Base-by-base conservation (phyloP, 2,329 filamentous ascomycete species). In the Teratosphaeria destructans region DNA sequence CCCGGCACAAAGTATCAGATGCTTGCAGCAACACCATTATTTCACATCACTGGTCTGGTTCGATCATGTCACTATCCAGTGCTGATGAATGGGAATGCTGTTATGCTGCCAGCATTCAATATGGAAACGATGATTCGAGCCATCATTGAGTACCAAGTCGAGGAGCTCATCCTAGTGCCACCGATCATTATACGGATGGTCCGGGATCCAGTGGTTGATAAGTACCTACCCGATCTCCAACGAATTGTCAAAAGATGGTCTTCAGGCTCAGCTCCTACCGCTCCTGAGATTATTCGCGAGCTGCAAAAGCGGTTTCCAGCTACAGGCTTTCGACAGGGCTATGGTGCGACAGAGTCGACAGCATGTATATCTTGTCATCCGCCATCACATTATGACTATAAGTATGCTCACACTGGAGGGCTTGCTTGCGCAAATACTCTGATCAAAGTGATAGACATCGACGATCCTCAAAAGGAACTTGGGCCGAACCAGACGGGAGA, bases 291-390 rank as follows among this genome's bases (percentile, higher is more conserved):
- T 58, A 76, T 86, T 23, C 75, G 79, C 19, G 74, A 79, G 43
- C 72, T 87, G 8, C 72, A 81, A 53, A 72, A 75, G 55, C 78
- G 77, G 55, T 86, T 85, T 63, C 84, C 84, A 0, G 70, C 76
- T 0, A 83, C 80, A 0, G 82, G 82, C 0, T 85, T 87, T 29
- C 83, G 83, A 65, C 84, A 86, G 66, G 84, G 83, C 1, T 87
- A 86, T 65, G 85, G 85, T n/a, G 86, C 87, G 79, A 88, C 85
- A 0, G 85, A 87, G 70, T 81, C 78, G 0, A 87, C 82, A 65
- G 79, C 77, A 1, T 86, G 82, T 64, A 84, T 88, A 59, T 85
- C 83, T 0, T 77, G 80, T 2, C 84, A 86, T 57, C 82, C 84
- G 2, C 79, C 79, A 0, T 75, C 78, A 0, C 78, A 80, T 55